phyloP scores from a whole-genome alignment of 2,329 filamentous ascomycete species.

The Botrytis tulipae region DNA sequence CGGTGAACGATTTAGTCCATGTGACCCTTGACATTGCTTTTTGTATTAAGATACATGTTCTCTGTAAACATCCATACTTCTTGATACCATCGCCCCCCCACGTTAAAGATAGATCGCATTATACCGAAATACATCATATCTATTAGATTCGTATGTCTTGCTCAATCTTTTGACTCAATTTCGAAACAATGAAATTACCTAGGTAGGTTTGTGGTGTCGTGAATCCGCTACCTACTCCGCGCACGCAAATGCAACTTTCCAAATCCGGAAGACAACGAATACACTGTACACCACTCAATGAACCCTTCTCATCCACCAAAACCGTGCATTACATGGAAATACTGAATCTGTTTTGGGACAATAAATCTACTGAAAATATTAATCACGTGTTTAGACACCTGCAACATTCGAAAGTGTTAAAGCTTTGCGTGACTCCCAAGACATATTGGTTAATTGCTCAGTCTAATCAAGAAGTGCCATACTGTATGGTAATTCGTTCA shows the following conservation, averaged over 20 bases:
- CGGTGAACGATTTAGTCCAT: conserved; percentile 1
- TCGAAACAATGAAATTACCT: background rate
- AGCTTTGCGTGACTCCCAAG: background rate
- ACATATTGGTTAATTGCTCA: background rate
- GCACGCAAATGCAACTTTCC: background rate
- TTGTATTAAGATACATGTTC: background rate
- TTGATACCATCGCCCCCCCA: too few relatives aligned
- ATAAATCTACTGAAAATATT: background rate
- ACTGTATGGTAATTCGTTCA: background rate
- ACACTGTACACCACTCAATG: background rate
- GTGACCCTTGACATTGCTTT: background rate
- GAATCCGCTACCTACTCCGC: background rate
- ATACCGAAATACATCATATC: background rate
- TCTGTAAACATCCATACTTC: background rate
- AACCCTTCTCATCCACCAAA: background rate
- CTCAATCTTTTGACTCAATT: background rate
- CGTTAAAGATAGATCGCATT: background rate
- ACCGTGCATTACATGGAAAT: background rate
- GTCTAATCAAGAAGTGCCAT: background rate
- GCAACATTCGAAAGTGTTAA: too few relatives aligned
- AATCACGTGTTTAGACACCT: background rate
- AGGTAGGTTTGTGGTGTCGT: background rate
- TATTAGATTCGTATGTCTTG: background rate
- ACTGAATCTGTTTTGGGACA: background rate
- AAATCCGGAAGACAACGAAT: background rate